Evolutionary conservation across 176 grass and related monocot genomes (phyloP).

Genomic region (Cenchrus purpureus): DNA sequence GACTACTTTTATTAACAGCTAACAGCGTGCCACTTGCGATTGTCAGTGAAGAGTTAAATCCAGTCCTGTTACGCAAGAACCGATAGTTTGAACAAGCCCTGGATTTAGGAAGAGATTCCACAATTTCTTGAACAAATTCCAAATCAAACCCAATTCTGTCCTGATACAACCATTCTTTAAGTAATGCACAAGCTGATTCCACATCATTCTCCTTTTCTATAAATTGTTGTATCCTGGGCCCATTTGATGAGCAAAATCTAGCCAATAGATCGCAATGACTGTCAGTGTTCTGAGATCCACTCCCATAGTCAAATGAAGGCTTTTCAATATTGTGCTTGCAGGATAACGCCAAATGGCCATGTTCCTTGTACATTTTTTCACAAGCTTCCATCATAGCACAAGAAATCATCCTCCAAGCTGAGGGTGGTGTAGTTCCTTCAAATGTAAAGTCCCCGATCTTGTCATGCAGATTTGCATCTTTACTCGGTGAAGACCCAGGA

Average conservation of each 20-base stretch:
- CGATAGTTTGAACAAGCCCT: constrained; percentile 67
- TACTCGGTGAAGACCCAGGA: constrained; percentile 35
- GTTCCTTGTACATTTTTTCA: constrained; percentile 73
- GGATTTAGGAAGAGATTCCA: constrained; percentile 87
- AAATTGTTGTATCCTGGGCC: constrained; percentile 49
- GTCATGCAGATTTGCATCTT: constrained; percentile 55
- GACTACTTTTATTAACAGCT: constrained; percentile 60
- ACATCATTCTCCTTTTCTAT: constrained; percentile 71
- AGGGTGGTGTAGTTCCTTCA: constrained; percentile 74
- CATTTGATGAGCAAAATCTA: constrained; percentile 77
- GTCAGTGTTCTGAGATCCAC: constrained; percentile 42
- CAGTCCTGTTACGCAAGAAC: constrained; percentile 68
- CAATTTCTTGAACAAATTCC: constrained; percentile 93
- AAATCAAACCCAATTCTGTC: constrained; percentile 90
- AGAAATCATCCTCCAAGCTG: constrained; percentile 83
- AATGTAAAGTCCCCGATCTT: constrained; percentile 87
- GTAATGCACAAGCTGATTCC: constrained; percentile 56
- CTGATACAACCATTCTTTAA: constrained; percentile 82
- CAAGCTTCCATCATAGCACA: constrained; percentile 76
- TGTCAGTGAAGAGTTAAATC: constrained; percentile 66
- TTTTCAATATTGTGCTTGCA: constrained; percentile 61
- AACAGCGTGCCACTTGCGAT: constrained; percentile 75
- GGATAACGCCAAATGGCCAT: constrained; percentile 71
- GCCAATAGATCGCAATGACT: constrained; percentile 48
- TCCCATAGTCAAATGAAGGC: constrained; percentile 42